Evolutionary conservation across 2,329 filamentous ascomycete genomes (phyloP), one percentile per base, ranked within the genome.

Genomic region (Immersiporthe knoxdaviesiana): DNA sequence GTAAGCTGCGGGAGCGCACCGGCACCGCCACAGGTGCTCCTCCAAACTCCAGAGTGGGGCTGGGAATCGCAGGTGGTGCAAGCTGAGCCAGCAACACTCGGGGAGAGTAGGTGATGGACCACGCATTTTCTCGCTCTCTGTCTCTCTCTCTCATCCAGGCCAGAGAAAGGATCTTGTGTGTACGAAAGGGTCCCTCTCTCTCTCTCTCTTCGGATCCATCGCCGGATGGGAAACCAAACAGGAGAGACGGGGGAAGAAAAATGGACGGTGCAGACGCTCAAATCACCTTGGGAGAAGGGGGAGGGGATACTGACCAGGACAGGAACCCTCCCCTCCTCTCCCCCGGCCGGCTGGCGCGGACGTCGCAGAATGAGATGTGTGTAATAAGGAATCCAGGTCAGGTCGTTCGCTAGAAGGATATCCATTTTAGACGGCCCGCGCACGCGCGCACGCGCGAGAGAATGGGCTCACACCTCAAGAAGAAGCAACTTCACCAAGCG

Each of bases 1-100:
- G 95, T 59, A 86, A 95, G 70, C 90, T 97, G 83, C 85, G 94
- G 59, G 93, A 97, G 78, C 84, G 93, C 72, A 85, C 84, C 3
- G 85, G 84, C 12, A 85, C 83, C 30, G 72, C 72, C 32, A 71
- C 74, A 5, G 75, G 75, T 8, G 72, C 69, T 3, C 73, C 71
- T 32, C 62, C 67, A 12, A 68, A 63, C 12, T 59, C 56, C n/a
- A 69, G 70, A 41, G 67, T 71, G 8, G 70, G 70, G 10, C 50
- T 71, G 2, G 67, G 70, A 0, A 71, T 71, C 21, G 70, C 70
- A n/a, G 65, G 70, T 30, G 39, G 69, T 63, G 70, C 67, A 16
- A 63, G 56, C 44, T 71, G 52, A 56, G 52, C 12, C 30, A 16
- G 4, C 18, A 30, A 16, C 5, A 30, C 4, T 18, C 4, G 14